Conservation (phyloP, 2,329 filamentous ascomycete genomes). For the Penicillium nordicum region DNA sequence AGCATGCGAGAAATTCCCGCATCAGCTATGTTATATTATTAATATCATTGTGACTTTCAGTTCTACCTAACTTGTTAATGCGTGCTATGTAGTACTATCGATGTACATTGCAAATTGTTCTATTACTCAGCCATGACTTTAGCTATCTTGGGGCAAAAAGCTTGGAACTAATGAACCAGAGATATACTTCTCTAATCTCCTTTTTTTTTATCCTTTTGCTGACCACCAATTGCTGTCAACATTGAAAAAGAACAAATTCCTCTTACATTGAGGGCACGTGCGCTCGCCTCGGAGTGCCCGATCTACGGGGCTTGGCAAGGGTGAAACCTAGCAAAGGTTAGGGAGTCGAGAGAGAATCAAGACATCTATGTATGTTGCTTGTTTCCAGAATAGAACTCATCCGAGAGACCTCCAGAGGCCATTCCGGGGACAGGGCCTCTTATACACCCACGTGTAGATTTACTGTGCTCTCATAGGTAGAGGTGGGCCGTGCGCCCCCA, state of each 20-base stretch:
- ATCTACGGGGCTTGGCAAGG: not conserved
- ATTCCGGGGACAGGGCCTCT: constrained; percentile 4
- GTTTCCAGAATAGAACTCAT: not conserved
- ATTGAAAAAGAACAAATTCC: not conserved
- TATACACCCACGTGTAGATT: constrained; percentile 10
- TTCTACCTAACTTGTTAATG: not conserved
- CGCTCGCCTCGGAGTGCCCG: not conserved
- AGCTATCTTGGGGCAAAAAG: not conserved
- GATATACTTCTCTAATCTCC: not conserved
- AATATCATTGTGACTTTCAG: not conserved
- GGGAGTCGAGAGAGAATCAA: too few species aligned
- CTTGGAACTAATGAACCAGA: not conserved
- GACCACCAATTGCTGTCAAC: not conserved
- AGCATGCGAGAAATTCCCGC: not conserved
- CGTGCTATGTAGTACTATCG: not conserved
- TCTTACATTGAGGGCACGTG: not conserved
- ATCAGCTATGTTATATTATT: not conserved
- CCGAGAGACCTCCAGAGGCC: not conserved
- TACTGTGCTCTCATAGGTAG: constrained; percentile 16
- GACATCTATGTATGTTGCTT: too few species aligned
- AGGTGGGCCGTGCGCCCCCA: constrained; percentile 8
- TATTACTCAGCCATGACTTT: not conserved
- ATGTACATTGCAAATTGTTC: not conserved
- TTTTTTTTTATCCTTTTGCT: not conserved
- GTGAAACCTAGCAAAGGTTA: not conserved